Base-by-base conservation (phyloP, 106 monocot species). In the Phalaenopsis equestris region DNA sequence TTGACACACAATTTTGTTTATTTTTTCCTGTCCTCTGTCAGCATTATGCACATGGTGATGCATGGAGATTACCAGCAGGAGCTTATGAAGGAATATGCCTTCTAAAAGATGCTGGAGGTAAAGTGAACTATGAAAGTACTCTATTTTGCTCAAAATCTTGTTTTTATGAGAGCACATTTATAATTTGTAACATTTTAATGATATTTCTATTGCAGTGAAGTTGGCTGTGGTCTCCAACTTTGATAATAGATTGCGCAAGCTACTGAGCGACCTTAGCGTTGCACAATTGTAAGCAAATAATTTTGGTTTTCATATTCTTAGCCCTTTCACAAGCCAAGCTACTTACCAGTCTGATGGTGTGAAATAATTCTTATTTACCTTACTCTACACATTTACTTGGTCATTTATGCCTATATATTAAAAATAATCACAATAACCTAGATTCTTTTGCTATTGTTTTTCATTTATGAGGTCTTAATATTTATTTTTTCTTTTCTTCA, bases 151-250 rank as follows among this genome's bases (percentile, higher is more conserved):
- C 16, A 72, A 65, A 5, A 6, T 43, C 56, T 61, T 21, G 8
- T 61, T 61, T 19, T 61, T 12, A 57, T 4, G 12, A n/a, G 21
- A 21, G n/a, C 21, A 61, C 61, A 61, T 65, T 55, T 41, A 21
- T 16, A 41, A 5, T 77, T 72, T 64, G 36, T 81, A 42, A 61
- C 7, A 30, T 15, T 73, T 47, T 75, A 61, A 61, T 3, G 18
- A 1, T 80, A 30, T 61, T 80, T 82, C 72, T 74, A 16, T 46
- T 80, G 56, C 92, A 98, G 98, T 98, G 49, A 94, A 88, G 78
- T 73, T 98, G 85, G 98, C 94, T n/a, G 94, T 98, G 75, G 92
- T 98, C 12, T 98, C 98, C 73, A 98, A 98, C 78, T 98, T 98
- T 75, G 98, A 98, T 55, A 90, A 89, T 84, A 89, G 98, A 17